Evolutionary conservation across 371 early-diverging fungal genomes (phyloP).

Genomic region (Gilbertella persicaria): DNA sequence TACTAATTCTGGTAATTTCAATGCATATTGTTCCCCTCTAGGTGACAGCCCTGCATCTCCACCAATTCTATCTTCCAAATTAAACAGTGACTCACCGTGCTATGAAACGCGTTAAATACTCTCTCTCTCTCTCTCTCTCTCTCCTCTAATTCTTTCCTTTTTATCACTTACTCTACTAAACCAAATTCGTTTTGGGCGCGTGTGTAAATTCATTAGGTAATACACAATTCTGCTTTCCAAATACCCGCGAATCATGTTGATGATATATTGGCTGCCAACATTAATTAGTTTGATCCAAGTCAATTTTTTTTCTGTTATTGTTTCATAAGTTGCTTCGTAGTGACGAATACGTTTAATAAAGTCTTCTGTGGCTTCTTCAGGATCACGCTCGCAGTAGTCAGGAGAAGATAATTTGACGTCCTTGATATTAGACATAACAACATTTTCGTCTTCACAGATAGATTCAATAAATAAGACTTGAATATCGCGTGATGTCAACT

Average conservation of each 20-base stretch:
- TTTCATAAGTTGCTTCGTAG: constrained; percentile 88
- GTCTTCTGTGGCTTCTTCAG: constrained; percentile 83
- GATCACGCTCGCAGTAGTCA: constrained; percentile 81
- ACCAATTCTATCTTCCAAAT: constrained; percentile 89
- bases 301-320: constrained; percentile 74
- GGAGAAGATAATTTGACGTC: constrained; percentile 93
- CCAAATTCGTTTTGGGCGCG: constrained; percentile 89
- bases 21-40: constrained; percentile 84
- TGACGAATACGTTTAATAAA: constrained; percentile 88
- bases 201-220: constrained; percentile 97
- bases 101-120: constrained; percentile 7
- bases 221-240: constrained; percentile 93
- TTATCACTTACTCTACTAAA: constrained; percentile 61
- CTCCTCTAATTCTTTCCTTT: background rate
- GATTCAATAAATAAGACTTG: constrained; percentile 95
- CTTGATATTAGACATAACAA: constrained; percentile 86
- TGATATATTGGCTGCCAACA: constrained; percentile 84
- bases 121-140: background rate
- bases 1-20: constrained; percentile 81
- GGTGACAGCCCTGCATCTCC: constrained; percentile 92
- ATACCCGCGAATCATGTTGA: constrained; percentile 90
- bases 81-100: constrained; percentile 92
- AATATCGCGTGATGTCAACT: constrained; percentile 66
- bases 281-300: constrained; percentile 93
- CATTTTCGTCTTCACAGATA: constrained; percentile 85